These are phyloP conservation scores for Anthoceros angustus DNA, from an alignment of 225 moss, liverwort and hornwort genomes.

Conservation along the genomic window DNA sequence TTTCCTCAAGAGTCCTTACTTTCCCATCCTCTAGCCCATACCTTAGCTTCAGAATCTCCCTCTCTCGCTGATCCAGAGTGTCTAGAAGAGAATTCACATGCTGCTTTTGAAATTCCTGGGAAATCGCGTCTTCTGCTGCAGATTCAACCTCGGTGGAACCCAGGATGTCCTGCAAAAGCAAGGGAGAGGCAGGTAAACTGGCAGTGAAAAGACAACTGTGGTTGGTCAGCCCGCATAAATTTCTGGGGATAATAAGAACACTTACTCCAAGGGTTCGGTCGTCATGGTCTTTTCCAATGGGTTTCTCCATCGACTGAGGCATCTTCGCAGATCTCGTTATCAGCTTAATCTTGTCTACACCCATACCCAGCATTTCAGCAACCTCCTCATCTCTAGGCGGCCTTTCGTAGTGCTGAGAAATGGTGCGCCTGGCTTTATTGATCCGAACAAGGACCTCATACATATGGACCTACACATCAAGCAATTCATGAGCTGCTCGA, in stretches of 20 bases:
- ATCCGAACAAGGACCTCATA: neutral
- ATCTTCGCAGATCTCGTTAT: neutral
- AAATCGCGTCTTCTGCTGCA: neutral
- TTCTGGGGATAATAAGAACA: neutral
- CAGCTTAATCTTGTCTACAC: neutral
- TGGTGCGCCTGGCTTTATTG: neutral
- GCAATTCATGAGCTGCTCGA: neutral
- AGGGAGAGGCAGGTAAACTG: too few relatives aligned
- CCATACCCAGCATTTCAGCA: conserved; percentile 3
- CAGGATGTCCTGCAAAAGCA: neutral
- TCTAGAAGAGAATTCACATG: neutral
- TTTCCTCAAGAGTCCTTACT: neutral
- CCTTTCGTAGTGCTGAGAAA: neutral
- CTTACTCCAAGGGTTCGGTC: conserved; percentile 2
- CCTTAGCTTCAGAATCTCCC: neutral
- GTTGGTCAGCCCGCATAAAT: neutral
- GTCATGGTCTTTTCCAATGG: neutral
- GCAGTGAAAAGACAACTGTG: neutral
- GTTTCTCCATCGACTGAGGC: neutral
- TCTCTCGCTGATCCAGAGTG: conserved; percentile 1
- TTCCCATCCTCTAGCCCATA: neutral
- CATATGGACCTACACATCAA: neutral
- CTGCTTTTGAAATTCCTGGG: neutral
- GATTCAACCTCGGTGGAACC: neutral
- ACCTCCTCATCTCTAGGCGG: neutral